Percentiles rank a stretch among this genome's conserved stretches.
Conservation (phyloP, 257 asterid species). For the Salvia miltiorrhiza region DNA sequence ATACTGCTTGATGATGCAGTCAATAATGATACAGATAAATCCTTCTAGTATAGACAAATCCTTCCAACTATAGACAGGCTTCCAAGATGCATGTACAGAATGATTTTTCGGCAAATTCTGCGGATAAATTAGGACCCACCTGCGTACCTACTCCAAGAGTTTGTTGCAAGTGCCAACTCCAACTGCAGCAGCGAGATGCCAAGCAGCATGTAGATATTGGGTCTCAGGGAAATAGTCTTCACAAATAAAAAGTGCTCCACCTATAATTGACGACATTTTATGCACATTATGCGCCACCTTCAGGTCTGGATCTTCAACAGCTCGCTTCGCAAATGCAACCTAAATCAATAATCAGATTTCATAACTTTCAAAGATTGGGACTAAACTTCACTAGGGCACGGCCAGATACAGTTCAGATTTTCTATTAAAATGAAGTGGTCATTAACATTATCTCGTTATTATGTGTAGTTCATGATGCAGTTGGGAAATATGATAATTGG, state of each 20-base stretch:
- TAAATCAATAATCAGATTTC: slow-evolving; percentile 25
- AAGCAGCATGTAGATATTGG: slow-evolving; percentile 81
- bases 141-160: slow-evolving; percentile 45
- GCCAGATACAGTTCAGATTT: neutral
- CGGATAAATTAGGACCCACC: neutral
- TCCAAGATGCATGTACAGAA: slow-evolving; percentile 2
- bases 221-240: slow-evolving; percentile 69
- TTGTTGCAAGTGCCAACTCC: slow-evolving; percentile 87
- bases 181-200: slow-evolving; percentile 94
- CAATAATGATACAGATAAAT: neutral
- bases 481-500: neutral
- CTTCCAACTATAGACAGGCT: neutral
- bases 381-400: neutral
- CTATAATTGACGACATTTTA: slow-evolving; percentile 70
- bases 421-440: neutral
- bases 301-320: slow-evolving; percentile 68
- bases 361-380: neutral
- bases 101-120: slow-evolving; percentile 50
- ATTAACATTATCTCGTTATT: neutral
- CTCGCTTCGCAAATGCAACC: slow-evolving; percentile 91
- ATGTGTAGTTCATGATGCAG: neutral
- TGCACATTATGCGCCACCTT: slow-evolving; percentile 73
- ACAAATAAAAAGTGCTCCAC: slow-evolving; percentile 74
- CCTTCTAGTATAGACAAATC: neutral
- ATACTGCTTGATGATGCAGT: neutral